These are phyloP conservation scores for Vitis amurensis DNA, from an alignment of 164 flowering plant species.

Conservation along the genomic window DNA sequence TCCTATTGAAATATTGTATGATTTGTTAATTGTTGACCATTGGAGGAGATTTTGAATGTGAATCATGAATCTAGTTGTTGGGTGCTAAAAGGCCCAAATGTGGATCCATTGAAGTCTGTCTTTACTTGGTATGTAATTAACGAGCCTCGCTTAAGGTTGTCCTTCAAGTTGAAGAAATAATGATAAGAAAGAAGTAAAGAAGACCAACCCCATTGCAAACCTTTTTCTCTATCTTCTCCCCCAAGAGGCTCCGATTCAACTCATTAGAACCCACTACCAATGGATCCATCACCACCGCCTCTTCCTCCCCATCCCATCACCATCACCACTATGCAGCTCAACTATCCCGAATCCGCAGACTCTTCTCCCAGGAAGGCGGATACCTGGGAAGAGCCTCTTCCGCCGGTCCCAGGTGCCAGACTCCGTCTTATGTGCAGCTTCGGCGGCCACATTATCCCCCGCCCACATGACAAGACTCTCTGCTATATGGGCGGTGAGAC, in stretches of 20 bases:
- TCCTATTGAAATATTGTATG: too few relatives aligned
- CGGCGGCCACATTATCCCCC: conserved; percentile 65
- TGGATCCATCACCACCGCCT: conserved; percentile 36
- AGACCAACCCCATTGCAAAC: not conserved
- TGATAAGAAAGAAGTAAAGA: too few relatives aligned
- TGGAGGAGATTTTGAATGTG: too few relatives aligned
- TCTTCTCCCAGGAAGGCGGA: conserved; percentile 30
- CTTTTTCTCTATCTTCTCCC: not conserved
- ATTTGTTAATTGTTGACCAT: too few relatives aligned
- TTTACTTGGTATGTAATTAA: too few relatives aligned
- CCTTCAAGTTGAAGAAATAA: too few relatives aligned
- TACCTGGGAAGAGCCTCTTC: conserved; percentile 32
- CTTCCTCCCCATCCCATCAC: conserved; percentile 18
- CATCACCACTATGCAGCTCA: conserved; percentile 12
- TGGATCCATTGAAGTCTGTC: too few relatives aligned
- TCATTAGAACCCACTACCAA: not conserved
- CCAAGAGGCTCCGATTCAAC: not conserved
- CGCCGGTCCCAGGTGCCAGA: conserved; percentile 35
- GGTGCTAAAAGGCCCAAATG: too few relatives aligned
- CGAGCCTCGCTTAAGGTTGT: too few relatives aligned
- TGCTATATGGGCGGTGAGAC: conserved; percentile 65
- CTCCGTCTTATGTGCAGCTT: conserved; percentile 68
- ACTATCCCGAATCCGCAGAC: conserved; percentile 22
- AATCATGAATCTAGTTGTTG: too few relatives aligned
- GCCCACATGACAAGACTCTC: conserved; percentile 62